phyloP scores from a whole-genome alignment of 306 rosid genomes.

The Gastrolobium villosum region DNA sequence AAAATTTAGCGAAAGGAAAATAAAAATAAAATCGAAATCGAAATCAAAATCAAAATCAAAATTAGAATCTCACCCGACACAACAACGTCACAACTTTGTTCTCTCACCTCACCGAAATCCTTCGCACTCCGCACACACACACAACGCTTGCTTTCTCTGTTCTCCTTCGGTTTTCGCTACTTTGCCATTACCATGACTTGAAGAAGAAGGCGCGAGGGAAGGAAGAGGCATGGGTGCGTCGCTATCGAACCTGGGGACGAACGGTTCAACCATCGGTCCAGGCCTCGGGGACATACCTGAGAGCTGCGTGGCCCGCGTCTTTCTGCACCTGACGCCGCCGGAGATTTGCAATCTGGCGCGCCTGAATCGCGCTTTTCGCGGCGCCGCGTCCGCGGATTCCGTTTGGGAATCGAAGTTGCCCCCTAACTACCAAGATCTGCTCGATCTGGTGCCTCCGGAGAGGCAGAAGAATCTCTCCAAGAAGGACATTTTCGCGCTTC shows the following conservation, averaged over 20 bases:
- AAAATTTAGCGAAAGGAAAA: no score
- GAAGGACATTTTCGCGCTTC: slow-evolving; percentile 80
- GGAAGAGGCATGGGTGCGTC: slow-evolving; percentile 74
- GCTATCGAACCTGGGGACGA: slow-evolving; percentile 71
- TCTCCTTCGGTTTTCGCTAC: no score
- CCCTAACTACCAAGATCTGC: slow-evolving; percentile 76
- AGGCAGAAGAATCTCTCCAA: slow-evolving; percentile 63
- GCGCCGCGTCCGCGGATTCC: slow-evolving; percentile 89
- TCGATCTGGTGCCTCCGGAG: slow-evolving; percentile 68
- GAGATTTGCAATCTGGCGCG: slow-evolving; percentile 93
- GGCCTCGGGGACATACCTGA: slow-evolving; percentile 96
- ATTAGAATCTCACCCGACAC: no score
- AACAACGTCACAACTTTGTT: no score
- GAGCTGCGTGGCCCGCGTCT: slow-evolving; percentile 89
- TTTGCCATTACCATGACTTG: no score
- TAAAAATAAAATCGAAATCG: no score
- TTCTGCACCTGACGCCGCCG: slow-evolving; percentile 82
- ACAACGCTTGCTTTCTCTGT: no score
- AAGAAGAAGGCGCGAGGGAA: no score
- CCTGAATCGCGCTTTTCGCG: slow-evolving; percentile 83
- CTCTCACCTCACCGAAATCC: no score
- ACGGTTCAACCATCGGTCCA: slow-evolving; percentile 71
- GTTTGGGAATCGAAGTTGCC: slow-evolving; percentile 92
- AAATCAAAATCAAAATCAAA: no score
- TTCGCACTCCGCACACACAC: no score